Evolutionary conservation across 164 flowering plant species (phyloP), one percentile per base, ranked within the genome.

Genomic region (Dillenia suffruticosa): DNA sequence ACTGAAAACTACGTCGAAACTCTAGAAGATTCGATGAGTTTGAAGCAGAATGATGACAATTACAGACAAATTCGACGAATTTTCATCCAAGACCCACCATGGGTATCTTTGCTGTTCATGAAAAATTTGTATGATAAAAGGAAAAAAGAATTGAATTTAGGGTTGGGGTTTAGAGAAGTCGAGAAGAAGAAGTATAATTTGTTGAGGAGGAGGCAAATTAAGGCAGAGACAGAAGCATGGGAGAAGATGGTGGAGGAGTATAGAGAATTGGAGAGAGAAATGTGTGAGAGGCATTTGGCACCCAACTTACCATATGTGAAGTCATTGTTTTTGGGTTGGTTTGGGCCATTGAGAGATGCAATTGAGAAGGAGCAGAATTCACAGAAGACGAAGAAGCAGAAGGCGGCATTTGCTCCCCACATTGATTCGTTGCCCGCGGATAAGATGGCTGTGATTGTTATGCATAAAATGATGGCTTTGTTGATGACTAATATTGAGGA

Each of bases 391-490:
- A 75, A 71, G 71, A 83, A 76, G 72, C 75, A 78, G 48, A 85
- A 76, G 78, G 82, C 88, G 44, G 79, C 88, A 5, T 82, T 70
- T 72, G 89, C 86, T 2, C 87, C 82, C 3, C 70, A 80, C 57
- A 78, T 94, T 58, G 84, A 78, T 12, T 69, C 79, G 61, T 74
- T 94, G 81, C 86, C 97, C 0, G 85, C 97, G 0, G 98, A 89
- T 62, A 90, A 89, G 68, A 84, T 90, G 84, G 96, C 98, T 2
- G 81, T 94, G n/a, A 90, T 94, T 61, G 91, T 84, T 22, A 89
- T 94, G 98, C 96, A 94, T 68, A 94, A 86, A 71, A 80, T 90
- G 82, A 87, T 94, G 97, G 86, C 76, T 8, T 56, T 89, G 77
- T 62, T 94, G 66, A 85, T 87, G 96, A 69, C 65, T 53, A 87